Evolutionary conservation across 75 land plant species (phyloP).

Genomic region (Sequoia sempervirens): DNA sequence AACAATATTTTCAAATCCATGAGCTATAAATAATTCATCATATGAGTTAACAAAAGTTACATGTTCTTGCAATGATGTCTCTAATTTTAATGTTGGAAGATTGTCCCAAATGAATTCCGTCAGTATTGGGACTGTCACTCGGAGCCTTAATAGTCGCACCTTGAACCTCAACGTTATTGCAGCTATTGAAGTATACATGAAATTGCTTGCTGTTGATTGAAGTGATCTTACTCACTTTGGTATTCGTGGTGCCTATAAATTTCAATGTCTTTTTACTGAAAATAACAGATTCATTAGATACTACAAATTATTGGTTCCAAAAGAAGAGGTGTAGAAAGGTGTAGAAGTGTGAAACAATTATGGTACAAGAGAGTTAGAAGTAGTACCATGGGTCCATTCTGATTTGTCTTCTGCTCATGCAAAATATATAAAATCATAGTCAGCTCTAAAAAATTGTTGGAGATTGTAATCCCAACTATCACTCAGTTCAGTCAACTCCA

Average conservation of each 20-base stretch:
- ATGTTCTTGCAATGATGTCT: conserved; percentile 17
- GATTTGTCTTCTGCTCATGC: background rate
- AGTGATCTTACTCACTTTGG: conserved; percentile 34
- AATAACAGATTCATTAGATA: too few species aligned
- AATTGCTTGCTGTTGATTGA: conserved; percentile 55
- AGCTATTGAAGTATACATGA: conserved; percentile 44
- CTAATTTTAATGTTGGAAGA: conserved; percentile 46
- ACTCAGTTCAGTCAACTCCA: too few species aligned
- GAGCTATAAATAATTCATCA: too few species aligned
- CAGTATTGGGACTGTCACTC: conserved; percentile 72
- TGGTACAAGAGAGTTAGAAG: background rate
- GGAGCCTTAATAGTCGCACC: conserved; percentile 47
- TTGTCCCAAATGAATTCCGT: conserved; percentile 64
- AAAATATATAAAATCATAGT: background rate
- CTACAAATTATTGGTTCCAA: background rate
- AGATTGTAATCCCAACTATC: too few species aligned
- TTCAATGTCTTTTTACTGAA: conserved; percentile 36
- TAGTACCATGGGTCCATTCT: background rate
- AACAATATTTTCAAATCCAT: too few species aligned
- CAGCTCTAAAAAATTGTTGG: background rate
- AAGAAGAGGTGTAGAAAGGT: background rate
- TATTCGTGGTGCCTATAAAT: conserved; percentile 23
- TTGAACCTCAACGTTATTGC: conserved; percentile 32
- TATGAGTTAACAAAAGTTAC: too few species aligned
- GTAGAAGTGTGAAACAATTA: too few species aligned